Evolutionary conservation across 2,329 filamentous ascomycete genomes (phyloP), one percentile per base, ranked within the genome.

Genomic region (Ceratocystis variospora): DNA sequence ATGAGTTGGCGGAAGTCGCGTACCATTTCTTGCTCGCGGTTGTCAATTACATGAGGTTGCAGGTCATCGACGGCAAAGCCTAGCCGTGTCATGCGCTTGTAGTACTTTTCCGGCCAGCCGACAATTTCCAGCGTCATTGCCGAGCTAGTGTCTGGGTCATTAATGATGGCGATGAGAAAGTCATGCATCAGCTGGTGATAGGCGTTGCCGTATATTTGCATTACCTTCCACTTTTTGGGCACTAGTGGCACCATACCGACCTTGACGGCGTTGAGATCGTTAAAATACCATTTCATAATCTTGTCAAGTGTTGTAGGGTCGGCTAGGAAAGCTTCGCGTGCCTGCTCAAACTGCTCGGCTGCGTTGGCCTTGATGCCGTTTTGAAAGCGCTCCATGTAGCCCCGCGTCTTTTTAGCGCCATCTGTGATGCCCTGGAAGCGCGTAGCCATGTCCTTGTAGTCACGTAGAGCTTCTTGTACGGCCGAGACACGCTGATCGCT

Each of bases 101-200:
- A 96, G 78, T 99, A 99, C 73, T 93, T 94, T 69, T 95, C 90
- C 4, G 89, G 90, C 87, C 93, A 99, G 73, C 95, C 88, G 72
- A 97, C 87, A 70, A 99, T 95, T 69, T 90, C 87, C 22, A 99
- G 83, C 71, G 94, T 88, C 73, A 96, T 90, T 25, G 88, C 87
- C 0, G 92, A 92, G 61, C 85, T 90, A n/a, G 90, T 83, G 63
- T 91, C 85, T 0, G 88, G 83, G 72, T 96, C 89, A 71, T 96
- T 88, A 68, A 97, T 87, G 73, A 91, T 85, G 31, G 80, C 84
- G 64, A 95, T 78, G 8, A 99, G 81, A 74, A 94, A 96, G 75
- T 96, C 90, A 77, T 96, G 94, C 93, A 99, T 97, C 71, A 93
- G 83, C 70, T 84, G 82, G 77, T 99, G 94, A 74, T 99, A 99